These are phyloP conservation scores for Komagataella ulmi DNA, from an alignment of 805 yeast genomes.

Conservation along the genomic window DNA sequence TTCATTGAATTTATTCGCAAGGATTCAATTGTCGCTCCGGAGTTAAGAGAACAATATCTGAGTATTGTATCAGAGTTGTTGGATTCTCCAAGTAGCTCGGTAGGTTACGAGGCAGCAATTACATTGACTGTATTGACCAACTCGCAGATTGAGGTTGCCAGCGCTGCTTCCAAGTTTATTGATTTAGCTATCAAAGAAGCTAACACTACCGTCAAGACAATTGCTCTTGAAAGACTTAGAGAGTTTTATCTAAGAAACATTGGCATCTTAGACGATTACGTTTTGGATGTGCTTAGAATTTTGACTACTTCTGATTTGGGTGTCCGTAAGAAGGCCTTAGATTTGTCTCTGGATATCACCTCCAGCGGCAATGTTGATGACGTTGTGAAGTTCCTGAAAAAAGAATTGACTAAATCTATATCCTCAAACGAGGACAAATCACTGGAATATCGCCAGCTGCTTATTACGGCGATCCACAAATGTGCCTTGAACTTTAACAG, in stretches of 20 bases:
- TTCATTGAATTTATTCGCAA: constrained; percentile 83
- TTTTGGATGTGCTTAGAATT: constrained; percentile 77
- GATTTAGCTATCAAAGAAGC: constrained; percentile 84
- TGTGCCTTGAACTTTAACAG: constrained; percentile 83
- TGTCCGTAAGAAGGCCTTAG: constrained; percentile 80
- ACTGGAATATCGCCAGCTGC: constrained; percentile 75
- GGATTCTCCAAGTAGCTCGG: constrained; percentile 57
- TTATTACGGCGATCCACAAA: constrained; percentile 79
- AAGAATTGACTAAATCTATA: constrained; percentile 71
- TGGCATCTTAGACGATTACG: constrained; percentile 72
- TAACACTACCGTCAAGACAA: constrained; percentile 91
- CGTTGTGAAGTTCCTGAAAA: constrained; percentile 81
- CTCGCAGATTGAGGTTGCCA: constrained; percentile 52
- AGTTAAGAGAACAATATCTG: constrained; percentile 58
- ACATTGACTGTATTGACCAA: constrained; percentile 47
- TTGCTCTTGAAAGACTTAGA: constrained; percentile 76
- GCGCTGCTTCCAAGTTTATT: constrained; percentile 77
- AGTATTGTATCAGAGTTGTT: constrained; percentile 60
- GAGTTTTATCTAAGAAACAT: constrained; percentile 64
- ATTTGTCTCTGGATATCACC: constrained; percentile 68
- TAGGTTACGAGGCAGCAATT: constrained; percentile 83
- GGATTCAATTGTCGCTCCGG: constrained; percentile 55
- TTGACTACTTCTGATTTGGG: constrained; percentile 82
- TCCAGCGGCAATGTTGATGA: constrained; percentile 87
- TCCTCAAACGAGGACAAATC: constrained; percentile 65